These are phyloP conservation scores for Physaria fendleri DNA, from an alignment of 345 rosid species.

Conservation along the genomic window DNA sequence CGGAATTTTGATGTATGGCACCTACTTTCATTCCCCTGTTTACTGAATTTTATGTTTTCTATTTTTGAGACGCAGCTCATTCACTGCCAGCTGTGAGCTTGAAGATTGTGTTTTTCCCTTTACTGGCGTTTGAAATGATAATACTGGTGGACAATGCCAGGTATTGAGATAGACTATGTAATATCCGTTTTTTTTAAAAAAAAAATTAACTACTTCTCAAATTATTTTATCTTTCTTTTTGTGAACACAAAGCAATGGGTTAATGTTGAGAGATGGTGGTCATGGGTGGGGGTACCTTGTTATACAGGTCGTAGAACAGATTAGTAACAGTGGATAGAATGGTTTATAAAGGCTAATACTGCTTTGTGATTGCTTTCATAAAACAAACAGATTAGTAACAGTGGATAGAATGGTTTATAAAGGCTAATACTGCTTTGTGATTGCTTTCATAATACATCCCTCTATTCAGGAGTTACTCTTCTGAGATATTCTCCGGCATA, in stretches of 20 bases:
- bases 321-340: not conserved
- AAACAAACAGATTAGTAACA: no score
- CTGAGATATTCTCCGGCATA: not conserved
- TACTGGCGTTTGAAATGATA: conserved; percentile 64
- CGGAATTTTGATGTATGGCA: not conserved
- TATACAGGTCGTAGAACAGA: not conserved
- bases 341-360: not conserved
- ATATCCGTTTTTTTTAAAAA: not conserved
- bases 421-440: not conserved
- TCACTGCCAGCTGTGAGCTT: conserved; percentile 60
- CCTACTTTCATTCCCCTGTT: not conserved
- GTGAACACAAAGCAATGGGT: not conserved
- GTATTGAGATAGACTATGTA: conserved; percentile 26
- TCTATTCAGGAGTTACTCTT: not conserved
- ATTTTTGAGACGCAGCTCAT: conserved; percentile 5
- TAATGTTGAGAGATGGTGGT: not conserved
- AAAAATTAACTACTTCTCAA: not conserved
- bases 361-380: not conserved
- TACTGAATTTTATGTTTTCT: not conserved
- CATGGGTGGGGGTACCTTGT: no score
- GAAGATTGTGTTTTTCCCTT: conserved; percentile 88
- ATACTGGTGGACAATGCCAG: conserved; percentile 89
- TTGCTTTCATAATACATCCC: not conserved
- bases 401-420: not conserved
- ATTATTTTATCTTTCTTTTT: not conserved